Evolutionary conservation across 176 grass and related monocot genomes (phyloP), one percentile per base, ranked within the genome.

Genomic region (Oryza nivara): DNA sequence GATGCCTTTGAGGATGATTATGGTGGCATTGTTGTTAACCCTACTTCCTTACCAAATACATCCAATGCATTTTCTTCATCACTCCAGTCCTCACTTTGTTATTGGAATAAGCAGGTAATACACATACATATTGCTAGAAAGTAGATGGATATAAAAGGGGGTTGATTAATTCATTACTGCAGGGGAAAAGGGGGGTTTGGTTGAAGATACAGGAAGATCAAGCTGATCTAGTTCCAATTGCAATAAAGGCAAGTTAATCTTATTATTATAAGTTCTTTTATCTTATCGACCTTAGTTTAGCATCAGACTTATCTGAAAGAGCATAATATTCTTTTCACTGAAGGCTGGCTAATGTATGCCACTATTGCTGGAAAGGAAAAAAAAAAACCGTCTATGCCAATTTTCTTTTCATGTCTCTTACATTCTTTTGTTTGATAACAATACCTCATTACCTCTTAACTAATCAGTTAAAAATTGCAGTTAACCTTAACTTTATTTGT

Each of bases 1-100:
- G 84, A 92, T 85, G 89, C 82, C 76, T 79, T 73, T 44, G 83
- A 91, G 81, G 94, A 96, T 85, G 91, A 96, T 48, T 95, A 91
- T 78, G 88, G 77, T 77, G 91, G 88, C 17, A 78, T 79, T 83
- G 86, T 96, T 40, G 68, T 93, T 30, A 87, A 88, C 54, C 58
- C 86, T 36, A 71, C 75, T 74, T 81, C 69, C 65, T 88, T 92
- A 80, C 86, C 88, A 72, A 74, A 83, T 65, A 86, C 61, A 32
- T 78, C 81, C 2, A 83, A 96, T 88, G 82, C 73, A 85, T 96
- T 91, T 91, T 45, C 84, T 63, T 52, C 75, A 28, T 82, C 87
- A 17, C 78, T 97, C n/a, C 78, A 75, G 26, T 84, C 89, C 72
- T 91, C 84, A 48, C 84, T 93, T 54, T 86, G 82, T 80, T 83